A percentile compares a stretch with the other conserved stretches of the same genome.
These are phyloP conservation scores for Apiospora aurea DNA, from an alignment of 2,329 filamentous ascomycete species.

Conservation along the genomic window DNA sequence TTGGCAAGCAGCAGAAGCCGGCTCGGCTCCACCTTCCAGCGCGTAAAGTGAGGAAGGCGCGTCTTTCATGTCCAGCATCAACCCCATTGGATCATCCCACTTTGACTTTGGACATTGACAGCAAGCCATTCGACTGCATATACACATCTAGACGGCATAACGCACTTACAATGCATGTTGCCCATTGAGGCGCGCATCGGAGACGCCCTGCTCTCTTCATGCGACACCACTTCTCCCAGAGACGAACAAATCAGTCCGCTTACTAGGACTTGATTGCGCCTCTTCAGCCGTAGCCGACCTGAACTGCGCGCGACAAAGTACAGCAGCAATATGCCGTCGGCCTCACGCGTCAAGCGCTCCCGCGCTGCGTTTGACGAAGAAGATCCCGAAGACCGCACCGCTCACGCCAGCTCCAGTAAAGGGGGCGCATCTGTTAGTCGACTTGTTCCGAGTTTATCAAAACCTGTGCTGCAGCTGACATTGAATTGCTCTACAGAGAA, in stretches of 20 bases:
- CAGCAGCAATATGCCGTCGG: slow-evolving; percentile 37
- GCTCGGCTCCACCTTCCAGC: not conserved
- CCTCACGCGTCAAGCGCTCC: slow-evolving; percentile 49
- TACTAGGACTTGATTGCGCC: not conserved
- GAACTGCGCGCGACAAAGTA: not conserved
- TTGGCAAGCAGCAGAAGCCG: not conserved
- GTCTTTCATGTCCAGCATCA: not conserved
- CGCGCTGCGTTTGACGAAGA: slow-evolving; percentile 43
- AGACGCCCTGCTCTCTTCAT: not conserved
- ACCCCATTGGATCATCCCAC: not conserved
- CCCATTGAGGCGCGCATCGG: not conserved
- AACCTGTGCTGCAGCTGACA: not conserved
- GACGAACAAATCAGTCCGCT: not conserved
- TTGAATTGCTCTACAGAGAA: slow-evolving; percentile 40
- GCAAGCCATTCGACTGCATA: not conserved
- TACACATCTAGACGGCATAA: not conserved
- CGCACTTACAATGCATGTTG: not conserved
- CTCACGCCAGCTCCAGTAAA: slow-evolving; percentile 49
- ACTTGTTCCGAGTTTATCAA: not conserved
- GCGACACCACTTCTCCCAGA: not conserved
- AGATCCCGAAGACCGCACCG: slow-evolving; percentile 42
- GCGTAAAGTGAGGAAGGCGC: slow-evolving; percentile 18
- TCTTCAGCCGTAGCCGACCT: not conserved
- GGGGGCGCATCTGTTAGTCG: slow-evolving; percentile 48
- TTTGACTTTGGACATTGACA: not conserved